Percentiles rank a stretch among this genome's conserved stretches.
Conservation (phyloP, 2,329 filamentous ascomycete species). For the Monosporascus sp. region DNA sequence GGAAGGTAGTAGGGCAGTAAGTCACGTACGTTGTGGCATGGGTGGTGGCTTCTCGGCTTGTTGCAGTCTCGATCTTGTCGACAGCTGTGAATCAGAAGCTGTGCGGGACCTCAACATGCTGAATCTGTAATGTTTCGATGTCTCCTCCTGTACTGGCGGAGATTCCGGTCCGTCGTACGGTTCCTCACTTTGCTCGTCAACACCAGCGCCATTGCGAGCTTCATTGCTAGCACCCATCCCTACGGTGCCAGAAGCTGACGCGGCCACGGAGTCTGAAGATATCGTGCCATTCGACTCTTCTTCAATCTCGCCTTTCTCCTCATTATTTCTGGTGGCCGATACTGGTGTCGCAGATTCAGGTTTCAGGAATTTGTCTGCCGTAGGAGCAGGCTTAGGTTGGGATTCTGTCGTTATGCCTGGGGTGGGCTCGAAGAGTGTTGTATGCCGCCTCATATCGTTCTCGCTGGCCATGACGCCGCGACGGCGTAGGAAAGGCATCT, state of each 20-base stretch:
- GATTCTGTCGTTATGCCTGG: slow-evolving; percentile 3
- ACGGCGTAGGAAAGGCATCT: slow-evolving; percentile 57
- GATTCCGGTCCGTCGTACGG: slow-evolving; percentile 35
- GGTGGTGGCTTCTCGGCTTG: slow-evolving; percentile 49
- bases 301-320: not conserved
- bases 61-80: slow-evolving; percentile 67
- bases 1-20: not conserved
- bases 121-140: slow-evolving; percentile 54
- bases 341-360: not conserved
- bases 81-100: slow-evolving; percentile 87
- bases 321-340: not conserved
- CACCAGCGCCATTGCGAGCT: slow-evolving; percentile 9
- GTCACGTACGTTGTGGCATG: slow-evolving; percentile 50
- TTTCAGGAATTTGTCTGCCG: not conserved
- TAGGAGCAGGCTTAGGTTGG: slow-evolving; percentile 1
- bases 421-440: slow-evolving; percentile 27
- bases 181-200: slow-evolving; percentile 19
- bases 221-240: slow-evolving; percentile 1
- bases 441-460: slow-evolving; percentile 51
- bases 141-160: slow-evolving; percentile 50
- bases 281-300: not conserved
- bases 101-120: slow-evolving; percentile 79
- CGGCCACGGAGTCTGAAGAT: not conserved
- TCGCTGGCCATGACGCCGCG: slow-evolving; percentile 56
- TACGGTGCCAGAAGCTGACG: slow-evolving; percentile 5